Evolutionary conservation across 305 asterid species (phyloP), one percentile per base, ranked within the genome.

Genomic region (Lippia alba): DNA sequence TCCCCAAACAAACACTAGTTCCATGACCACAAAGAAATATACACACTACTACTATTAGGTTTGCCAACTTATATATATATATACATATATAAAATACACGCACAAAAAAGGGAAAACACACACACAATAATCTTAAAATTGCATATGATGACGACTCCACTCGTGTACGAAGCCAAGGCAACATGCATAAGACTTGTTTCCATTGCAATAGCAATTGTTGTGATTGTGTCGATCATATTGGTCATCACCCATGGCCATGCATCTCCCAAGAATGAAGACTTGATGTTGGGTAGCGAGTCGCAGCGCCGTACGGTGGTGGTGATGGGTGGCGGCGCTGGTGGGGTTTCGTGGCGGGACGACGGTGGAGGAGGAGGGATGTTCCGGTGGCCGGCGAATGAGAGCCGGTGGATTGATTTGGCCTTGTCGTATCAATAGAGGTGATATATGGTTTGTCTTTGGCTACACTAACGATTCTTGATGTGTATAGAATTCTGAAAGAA

Each of bases 81-180:
- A 56, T 24, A 3, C 12, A 12, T 1, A 12, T 14, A 12, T n/a
- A n/a, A n/a, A n/a, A n/a, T n/a, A n/a, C n/a, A n/a, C n/a, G n/a
- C n/a, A n/a, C n/a, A n/a, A n/a, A n/a, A n/a, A n/a, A n/a, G n/a
- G n/a, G n/a, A n/a, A n/a, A n/a, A n/a, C 14, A 30, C 15, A 51
- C 16, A 33, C 33, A 66, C 58, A 32, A 0, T 64, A 44, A 30
- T 66, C 16, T 9, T 8, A 9, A 4, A 8, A 9, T 0, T 9
- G 30, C 30, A 44, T 4, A 46, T 3, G 4, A 68, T 68, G 73
- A 56, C 34, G 45, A 68, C 45, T 48, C 73, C 73, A 41, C 65
- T 68, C 30, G 49, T 68, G 5, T 56, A 41, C 66, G 65, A 44
- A 40, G 73, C 73, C 57, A 51, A 68, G 14, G 73, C 73, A 4